Percentiles rank a stretch among this genome's conserved stretches.
phyloP scores from a whole-genome alignment of 2,329 filamentous ascomycete species.

The Stromatinia cepivora region DNA sequence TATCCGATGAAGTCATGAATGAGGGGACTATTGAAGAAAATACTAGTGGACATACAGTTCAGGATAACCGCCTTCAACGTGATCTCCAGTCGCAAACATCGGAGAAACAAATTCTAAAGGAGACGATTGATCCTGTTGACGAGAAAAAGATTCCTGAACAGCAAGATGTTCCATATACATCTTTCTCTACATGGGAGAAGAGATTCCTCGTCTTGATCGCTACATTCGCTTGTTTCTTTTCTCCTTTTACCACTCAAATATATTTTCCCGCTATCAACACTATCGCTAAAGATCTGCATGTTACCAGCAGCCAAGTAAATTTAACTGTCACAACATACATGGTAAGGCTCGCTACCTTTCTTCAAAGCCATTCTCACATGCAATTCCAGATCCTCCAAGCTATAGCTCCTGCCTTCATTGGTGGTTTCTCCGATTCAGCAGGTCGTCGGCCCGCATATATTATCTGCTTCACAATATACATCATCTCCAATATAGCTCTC shows the following conservation, averaged over 20 bases:
- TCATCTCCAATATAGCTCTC: constrained; percentile 55
- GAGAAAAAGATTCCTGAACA: neutral
- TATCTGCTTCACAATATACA: constrained; percentile 53
- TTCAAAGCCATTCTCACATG: neutral
- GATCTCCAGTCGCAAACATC: neutral
- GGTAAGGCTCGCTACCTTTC: constrained; percentile 27
- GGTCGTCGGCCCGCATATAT: constrained; percentile 57
- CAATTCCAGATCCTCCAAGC: constrained; percentile 54
- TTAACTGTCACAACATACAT: constrained; percentile 45
- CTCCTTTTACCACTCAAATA: constrained; percentile 52
- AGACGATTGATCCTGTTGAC: neutral
- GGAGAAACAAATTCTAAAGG: too few species aligned
- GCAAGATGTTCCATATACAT: constrained; percentile 34
- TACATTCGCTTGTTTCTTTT: constrained; percentile 26
- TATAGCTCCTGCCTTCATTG: constrained; percentile 57
- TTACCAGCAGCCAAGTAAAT: constrained; percentile 44
- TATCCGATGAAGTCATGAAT: too few species aligned
- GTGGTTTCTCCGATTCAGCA: constrained; percentile 54
- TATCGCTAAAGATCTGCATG: constrained; percentile 50
- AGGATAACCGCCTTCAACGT: neutral
- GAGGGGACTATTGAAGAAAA: neutral
- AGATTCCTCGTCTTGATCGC: constrained; percentile 48
- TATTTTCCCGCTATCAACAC: constrained; percentile 55
- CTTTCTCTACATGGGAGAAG: constrained; percentile 42
- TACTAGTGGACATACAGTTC: neutral